These are phyloP conservation scores for Neckera pumila DNA, from an alignment of 225 moss, liverwort and hornwort species.

Conservation along the genomic window DNA sequence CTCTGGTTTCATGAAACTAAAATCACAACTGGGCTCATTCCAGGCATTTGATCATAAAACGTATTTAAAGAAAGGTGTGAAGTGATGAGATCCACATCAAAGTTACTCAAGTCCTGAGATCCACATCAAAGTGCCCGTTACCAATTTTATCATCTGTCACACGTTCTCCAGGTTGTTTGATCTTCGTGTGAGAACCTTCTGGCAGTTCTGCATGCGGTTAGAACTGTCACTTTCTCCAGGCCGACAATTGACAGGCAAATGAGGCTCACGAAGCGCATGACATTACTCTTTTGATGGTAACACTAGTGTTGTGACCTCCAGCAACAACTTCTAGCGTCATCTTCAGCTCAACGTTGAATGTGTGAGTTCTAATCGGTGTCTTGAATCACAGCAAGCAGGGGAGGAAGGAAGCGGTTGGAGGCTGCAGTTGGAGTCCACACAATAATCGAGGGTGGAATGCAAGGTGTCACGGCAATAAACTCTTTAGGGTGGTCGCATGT, in stretches of 20 bases:
- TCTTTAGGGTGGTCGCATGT: neutral
- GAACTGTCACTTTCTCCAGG: neutral
- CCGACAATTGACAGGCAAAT: neutral
- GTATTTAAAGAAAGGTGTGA: neutral
- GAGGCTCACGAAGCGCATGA: neutral
- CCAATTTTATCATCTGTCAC: neutral
- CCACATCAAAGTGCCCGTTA: neutral
- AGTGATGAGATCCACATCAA: neutral
- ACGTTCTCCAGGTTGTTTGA: neutral
- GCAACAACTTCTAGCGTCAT: neutral
- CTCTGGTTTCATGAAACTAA: neutral
- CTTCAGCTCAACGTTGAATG: neutral
- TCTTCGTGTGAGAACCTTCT: neutral
- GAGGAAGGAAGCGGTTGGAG: neutral
- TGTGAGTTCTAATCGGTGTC: neutral
- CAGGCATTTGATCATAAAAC: neutral
- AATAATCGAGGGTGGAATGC: neutral
- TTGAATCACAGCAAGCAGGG: neutral
- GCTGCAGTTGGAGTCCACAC: neutral
- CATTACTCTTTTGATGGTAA: neutral
- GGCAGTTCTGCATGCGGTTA: neutral
- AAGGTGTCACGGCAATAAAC: neutral
- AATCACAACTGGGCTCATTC: neutral
- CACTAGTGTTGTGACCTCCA: neutral
- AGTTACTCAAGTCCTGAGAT: neutral